phyloP scores from a whole-genome alignment of 768 basidiomycete genomes.

The Boletus vermiculosoides region DNA sequence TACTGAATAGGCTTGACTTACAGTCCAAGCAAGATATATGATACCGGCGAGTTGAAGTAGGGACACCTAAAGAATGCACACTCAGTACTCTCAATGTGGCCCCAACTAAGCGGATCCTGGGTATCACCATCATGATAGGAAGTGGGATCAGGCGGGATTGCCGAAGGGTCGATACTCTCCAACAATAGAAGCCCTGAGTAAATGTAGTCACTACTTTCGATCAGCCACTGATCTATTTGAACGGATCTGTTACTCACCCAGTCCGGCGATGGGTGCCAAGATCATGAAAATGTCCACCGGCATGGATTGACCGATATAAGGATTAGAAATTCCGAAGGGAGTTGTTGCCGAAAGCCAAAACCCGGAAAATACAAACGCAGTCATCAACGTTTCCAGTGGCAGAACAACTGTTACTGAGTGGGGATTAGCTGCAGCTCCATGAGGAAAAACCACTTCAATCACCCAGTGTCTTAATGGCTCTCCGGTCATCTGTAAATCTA shows the following conservation, averaged over 20 bases:
- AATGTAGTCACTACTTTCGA: slow-evolving; percentile 7
- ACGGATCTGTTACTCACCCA: slow-evolving; percentile 12
- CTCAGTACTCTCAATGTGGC: not conserved
- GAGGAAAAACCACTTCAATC: slow-evolving; percentile 5
- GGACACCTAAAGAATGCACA: slow-evolving; percentile 14
- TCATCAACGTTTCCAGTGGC: slow-evolving; percentile 18
- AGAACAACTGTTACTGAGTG: slow-evolving; percentile 4
- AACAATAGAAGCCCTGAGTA: slow-evolving; percentile 24
- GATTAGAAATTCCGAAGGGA: too few species aligned
- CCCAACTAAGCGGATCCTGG: too few species aligned
- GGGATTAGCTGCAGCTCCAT: too few species aligned
- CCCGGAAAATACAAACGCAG: slow-evolving; percentile 5
- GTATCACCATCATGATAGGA: slow-evolving; percentile 17
- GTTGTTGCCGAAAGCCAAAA: slow-evolving; percentile 7
- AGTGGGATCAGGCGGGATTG: not conserved
- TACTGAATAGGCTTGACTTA: not conserved
- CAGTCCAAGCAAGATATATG: not conserved
- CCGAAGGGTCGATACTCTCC: slow-evolving; percentile 17
- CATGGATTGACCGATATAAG: too few species aligned
- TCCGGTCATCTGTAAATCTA: slow-evolving; percentile 15
- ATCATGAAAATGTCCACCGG: too few species aligned
- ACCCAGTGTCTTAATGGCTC: slow-evolving; percentile 17
- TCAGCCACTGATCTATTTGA: not conserved
- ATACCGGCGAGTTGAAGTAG: slow-evolving; percentile 20
- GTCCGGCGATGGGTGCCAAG: slow-evolving; percentile 5